Percentiles rank a stretch among this genome's conserved stretches.
These are phyloP conservation scores for Termitomyces sp. DNA, from an alignment of 768 basidiomycete species.

Conservation along the genomic window DNA sequence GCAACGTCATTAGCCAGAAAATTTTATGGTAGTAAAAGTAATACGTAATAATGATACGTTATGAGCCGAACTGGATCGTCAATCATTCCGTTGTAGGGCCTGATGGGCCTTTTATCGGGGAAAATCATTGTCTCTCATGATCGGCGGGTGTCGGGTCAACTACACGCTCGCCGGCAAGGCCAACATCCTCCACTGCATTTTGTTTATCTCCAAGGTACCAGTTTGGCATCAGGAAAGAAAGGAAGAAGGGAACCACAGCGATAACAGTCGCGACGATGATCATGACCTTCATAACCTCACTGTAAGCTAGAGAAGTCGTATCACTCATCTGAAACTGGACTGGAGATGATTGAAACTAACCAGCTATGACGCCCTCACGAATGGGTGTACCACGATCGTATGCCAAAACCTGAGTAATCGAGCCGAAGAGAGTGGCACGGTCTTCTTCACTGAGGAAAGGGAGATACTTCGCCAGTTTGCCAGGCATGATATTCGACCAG, in stretches of 20 bases:
- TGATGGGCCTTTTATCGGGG: neutral
- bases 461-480: constrained; percentile 47
- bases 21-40: neutral
- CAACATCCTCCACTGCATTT: constrained; percentile 56
- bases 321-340: neutral
- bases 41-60: neutral
- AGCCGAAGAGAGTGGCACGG: constrained; percentile 45
- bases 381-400: constrained; percentile 49
- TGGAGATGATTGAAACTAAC: constrained; percentile 24
- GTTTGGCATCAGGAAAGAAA: constrained; percentile 56
- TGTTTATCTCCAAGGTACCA: constrained; percentile 66
- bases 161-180: constrained; percentile 22
- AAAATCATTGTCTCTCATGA: constrained; percentile 8
- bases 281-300: constrained; percentile 52
- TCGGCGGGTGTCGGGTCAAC: neutral
- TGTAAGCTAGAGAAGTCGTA: constrained; percentile 31
- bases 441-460: constrained; percentile 38
- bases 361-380: constrained; percentile 58
- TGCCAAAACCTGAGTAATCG: constrained; percentile 43
- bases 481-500: constrained; percentile 65
- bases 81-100: neutral
- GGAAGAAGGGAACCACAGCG: constrained; percentile 51
- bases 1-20: neutral
- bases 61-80: neutral
- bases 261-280: constrained; percentile 47